phyloP scores from a whole-genome alignment of 106 monocot species.

The Allium fistulosum region DNA sequence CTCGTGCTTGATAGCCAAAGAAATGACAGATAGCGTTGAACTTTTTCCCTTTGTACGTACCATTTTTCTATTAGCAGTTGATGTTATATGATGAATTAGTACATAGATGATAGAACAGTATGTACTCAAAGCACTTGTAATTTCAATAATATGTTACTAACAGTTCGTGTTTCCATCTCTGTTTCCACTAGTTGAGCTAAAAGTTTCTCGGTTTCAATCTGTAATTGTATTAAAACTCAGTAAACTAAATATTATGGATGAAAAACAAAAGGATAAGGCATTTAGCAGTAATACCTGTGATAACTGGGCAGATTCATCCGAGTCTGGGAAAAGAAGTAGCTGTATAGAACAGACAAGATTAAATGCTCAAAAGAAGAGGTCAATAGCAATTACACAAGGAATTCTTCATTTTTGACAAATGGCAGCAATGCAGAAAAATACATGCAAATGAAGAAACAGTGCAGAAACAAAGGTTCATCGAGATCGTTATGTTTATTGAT shows the following conservation, averaged over 20 bases:
- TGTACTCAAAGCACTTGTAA: no score
- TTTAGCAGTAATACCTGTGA: slow-evolving; percentile 30
- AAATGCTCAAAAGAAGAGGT: background rate
- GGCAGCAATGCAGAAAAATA: no score
- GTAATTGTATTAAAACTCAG: background rate
- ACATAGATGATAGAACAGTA: no score
- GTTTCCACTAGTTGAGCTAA: slow-evolving; percentile 48
- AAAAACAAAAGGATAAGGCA: background rate
- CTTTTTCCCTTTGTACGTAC: slow-evolving; percentile 73
- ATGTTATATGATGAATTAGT: no score
- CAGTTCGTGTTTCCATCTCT: slow-evolving; percentile 41
- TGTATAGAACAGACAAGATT: slow-evolving; percentile 15
- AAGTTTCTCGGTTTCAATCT: slow-evolving; percentile 62
- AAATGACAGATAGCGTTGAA: slow-evolving; percentile 84
- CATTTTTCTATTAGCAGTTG: slow-evolving; percentile 45
- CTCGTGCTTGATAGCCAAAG: slow-evolving; percentile 80
- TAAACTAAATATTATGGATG: background rate
- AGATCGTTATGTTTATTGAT: no score
- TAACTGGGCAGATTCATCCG: slow-evolving; percentile 51
- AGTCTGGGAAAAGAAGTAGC: slow-evolving; percentile 51
- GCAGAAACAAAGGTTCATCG: no score
- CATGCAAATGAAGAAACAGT: no score
- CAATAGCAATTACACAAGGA: background rate
- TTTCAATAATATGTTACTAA: background rate
- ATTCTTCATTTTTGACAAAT: no score